Conservation (phyloP, 352 stramenopile species). For the Phytophthora megakarya region DNA sequence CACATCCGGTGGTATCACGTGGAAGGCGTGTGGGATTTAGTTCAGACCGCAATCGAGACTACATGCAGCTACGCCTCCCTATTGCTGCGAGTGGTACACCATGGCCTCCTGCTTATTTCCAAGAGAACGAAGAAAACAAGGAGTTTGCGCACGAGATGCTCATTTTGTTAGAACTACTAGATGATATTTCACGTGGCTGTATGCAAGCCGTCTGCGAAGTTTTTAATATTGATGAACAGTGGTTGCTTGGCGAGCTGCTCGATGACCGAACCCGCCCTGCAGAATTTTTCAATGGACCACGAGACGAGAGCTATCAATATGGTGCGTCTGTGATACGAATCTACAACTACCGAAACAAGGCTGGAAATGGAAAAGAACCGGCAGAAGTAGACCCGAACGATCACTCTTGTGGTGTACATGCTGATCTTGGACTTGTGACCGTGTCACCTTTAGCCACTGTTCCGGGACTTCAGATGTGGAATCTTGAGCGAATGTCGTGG, state of each 20-base stretch:
- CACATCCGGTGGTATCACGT: constrained; percentile 57
- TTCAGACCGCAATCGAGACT: constrained; percentile 74
- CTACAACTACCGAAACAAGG: constrained; percentile 88
- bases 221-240: constrained; percentile 66
- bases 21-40: constrained; percentile 80
- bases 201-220: constrained; percentile 78
- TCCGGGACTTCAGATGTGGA: constrained; percentile 86
- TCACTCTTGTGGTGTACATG: constrained; percentile 76
- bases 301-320: constrained; percentile 72
- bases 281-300: constrained; percentile 26
- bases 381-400: constrained; percentile 52
- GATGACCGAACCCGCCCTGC: constrained; percentile 55
- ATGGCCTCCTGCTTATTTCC: constrained; percentile 79
- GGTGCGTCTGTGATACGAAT: constrained; percentile 81
- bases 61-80: constrained; percentile 73
- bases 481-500: constrained; percentile 84
- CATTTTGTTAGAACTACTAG: constrained; percentile 58
- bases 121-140: constrained; percentile 38
- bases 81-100: constrained; percentile 68
- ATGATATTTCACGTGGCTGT: constrained; percentile 71
- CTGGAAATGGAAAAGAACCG: constrained; percentile 2
- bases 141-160: constrained; percentile 69
- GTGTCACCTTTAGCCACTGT: constrained; percentile 78
- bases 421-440: constrained; percentile 79
- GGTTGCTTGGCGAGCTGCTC: constrained; percentile 70